Percentiles rank a stretch among this genome's conserved stretches.
Conservation (phyloP, 2,329 filamentous ascomycete species). For the Aplosporella prunicola region DNA sequence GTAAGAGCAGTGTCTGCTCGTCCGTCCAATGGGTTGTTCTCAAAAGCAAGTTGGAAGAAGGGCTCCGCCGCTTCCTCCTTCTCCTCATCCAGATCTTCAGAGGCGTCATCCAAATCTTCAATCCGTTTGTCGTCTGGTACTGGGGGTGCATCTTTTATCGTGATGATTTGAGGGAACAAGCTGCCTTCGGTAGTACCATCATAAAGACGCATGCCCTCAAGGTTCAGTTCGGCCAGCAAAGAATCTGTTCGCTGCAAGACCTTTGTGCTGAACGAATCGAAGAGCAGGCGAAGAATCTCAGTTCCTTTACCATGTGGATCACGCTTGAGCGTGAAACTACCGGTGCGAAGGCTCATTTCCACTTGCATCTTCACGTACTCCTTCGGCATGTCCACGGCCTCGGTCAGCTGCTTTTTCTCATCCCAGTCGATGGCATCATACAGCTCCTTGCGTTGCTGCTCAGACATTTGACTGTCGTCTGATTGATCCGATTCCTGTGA, state of each 20-base stretch:
- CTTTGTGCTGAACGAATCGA: constrained; percentile 89
- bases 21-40: constrained; percentile 89
- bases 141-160: constrained; percentile 76
- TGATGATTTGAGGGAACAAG: constrained; percentile 88
- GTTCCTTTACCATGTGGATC: constrained; percentile 67
- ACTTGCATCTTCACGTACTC: constrained; percentile 90
- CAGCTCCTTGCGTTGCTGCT: constrained; percentile 90
- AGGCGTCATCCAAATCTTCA: constrained; percentile 39
- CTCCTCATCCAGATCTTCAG: constrained; percentile 34
- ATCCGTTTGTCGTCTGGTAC: constrained; percentile 42
- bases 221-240: constrained; percentile 74
- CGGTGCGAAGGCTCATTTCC: constrained; percentile 85
- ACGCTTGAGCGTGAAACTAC: constrained; percentile 88
- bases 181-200: constrained; percentile 90
- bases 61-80: constrained; percentile 53
- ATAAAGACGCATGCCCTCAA: constrained; percentile 87
- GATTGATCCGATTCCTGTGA: constrained; percentile 56
- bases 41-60: constrained; percentile 86
- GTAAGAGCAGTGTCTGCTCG: constrained; percentile 85
- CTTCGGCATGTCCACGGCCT: constrained; percentile 78
- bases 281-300: constrained; percentile 83
- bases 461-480: constrained; percentile 80
- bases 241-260: constrained; percentile 86
- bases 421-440: constrained; percentile 98
- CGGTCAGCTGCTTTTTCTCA: constrained; percentile 81